Base-by-base conservation (phyloP, 768 basidiomycete species). In the Floccularia luteovirens region DNA sequence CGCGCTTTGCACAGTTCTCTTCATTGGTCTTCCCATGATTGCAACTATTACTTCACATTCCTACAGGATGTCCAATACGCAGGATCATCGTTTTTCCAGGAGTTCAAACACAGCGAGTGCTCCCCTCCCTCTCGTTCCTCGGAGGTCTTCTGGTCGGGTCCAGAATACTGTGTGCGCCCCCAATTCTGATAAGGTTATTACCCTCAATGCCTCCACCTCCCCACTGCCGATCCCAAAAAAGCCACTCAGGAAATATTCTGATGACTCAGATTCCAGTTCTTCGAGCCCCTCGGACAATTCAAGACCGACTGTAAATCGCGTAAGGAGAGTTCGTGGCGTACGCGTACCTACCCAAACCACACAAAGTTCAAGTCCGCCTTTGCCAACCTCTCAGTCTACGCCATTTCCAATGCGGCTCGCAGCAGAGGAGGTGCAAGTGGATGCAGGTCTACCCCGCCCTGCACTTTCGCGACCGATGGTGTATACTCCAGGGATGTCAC, bases 121-220 rank as follows among this genome's bases (percentile, higher is more conserved):
- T 5, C 72, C 81, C 40, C 70, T 83, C n/a, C 81, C 82, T 12
- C 63, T 72, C 37, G 67, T 84, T 38, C 79, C 84, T 25, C 72
- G 79, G 39, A 64, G 80, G 35, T 55, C 52, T 24, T 52, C 63
- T 3, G 57, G 48, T 34, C 58, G 44, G 52, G 39, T 41, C 43
- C 45, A 47, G 38, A 41, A 43, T 38, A 36, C 21, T 20, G 42
- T 43, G 48, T 10, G 48, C 54, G 24, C 48, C 51, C 24, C 49
- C 50, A 16, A 43, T 49, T 4, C 47, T 41, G 37, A 38, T 43
- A 14, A 52, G 19, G 12, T 32, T 43, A 1, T 40, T 44, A 35
- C 50, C 36, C 48, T 63, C 50, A 51, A 44, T 43, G 47, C 58
- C 43, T 43, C n/a, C 55, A 42, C 44, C 57, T 14, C 53, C 60